Evolutionary conservation across 768 basidiomycete species (phyloP).

Genomic region (Rhizopogon roseolus): DNA sequence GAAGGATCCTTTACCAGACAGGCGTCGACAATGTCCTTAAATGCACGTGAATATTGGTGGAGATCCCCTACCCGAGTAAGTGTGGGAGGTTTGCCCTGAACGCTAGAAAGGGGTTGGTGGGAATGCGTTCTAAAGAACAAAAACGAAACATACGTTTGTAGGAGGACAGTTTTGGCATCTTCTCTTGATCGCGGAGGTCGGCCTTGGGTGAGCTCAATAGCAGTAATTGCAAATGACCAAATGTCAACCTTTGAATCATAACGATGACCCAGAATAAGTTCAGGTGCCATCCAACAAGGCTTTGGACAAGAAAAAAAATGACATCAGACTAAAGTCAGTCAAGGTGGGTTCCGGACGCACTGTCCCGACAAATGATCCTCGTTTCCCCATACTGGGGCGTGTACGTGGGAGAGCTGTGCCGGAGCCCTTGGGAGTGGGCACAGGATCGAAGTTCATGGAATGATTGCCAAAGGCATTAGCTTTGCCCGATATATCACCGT

Average conservation of each 20-base stretch:
- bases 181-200: conserved; percentile 81
- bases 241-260: conserved; percentile 91
- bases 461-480: conserved; percentile 18
- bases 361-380: conserved; percentile 92
- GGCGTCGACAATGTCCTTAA: conserved; percentile 78
- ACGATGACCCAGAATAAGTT: conserved; percentile 77
- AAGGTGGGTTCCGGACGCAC: conserved; percentile 32
- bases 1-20: conserved; percentile 86
- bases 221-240: conserved; percentile 97
- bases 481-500: conserved; percentile 38
- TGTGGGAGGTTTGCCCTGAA: conserved; percentile 74
- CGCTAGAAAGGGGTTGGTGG: conserved; percentile 32
- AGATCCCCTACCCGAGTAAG: conserved; percentile 69
- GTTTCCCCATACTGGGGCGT: conserved; percentile 59
- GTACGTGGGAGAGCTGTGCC: conserved; percentile 2
- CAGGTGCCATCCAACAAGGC: conserved; percentile 98
- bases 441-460: conserved; percentile 31
- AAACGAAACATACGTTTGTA: conserved; percentile 55
- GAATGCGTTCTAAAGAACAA: not conserved
- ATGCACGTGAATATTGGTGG: conserved; percentile 72
- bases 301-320: conserved; percentile 12
- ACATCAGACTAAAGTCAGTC: conserved; percentile 1
- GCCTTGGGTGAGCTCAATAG: conserved; percentile 84
- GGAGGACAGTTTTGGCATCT: conserved; percentile 65
- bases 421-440: conserved; percentile 8